These are phyloP conservation scores for Acarospora socialis DNA, from an alignment of 2,329 filamentous ascomycete genomes.

Conservation along the genomic window DNA sequence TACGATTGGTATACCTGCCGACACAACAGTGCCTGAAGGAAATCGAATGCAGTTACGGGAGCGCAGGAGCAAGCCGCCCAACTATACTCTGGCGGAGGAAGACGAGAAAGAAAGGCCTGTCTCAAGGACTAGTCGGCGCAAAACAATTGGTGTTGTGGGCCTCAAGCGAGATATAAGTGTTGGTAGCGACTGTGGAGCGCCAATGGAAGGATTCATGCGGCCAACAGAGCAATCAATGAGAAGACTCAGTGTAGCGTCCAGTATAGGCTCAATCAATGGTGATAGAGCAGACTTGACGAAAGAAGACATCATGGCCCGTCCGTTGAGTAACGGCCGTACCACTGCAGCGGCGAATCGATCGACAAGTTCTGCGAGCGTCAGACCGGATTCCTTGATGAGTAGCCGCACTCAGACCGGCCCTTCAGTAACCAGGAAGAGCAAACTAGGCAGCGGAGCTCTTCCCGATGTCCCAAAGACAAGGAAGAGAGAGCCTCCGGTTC, in stretches of 20 bases:
- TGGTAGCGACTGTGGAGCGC: too few species aligned
- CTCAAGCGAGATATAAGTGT: slow-evolving; percentile 31
- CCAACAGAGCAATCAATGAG: slow-evolving; percentile 18
- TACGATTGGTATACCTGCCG: slow-evolving; percentile 28
- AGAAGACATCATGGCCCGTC: slow-evolving; percentile 15
- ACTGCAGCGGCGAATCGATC: slow-evolving; percentile 17
- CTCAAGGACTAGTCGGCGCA: slow-evolving; percentile 37
- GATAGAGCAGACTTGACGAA: slow-evolving; percentile 14
- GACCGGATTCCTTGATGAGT: slow-evolving; percentile 32
- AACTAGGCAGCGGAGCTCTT: slow-evolving; percentile 24
- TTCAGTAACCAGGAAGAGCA: slow-evolving; percentile 44
- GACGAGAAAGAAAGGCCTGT: slow-evolving; percentile 28
- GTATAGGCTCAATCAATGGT: slow-evolving; percentile 24
- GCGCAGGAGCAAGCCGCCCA: slow-evolving; percentile 40
- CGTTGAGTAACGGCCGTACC: neutral
- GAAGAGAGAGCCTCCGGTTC: slow-evolving; percentile 27
- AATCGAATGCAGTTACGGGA: slow-evolving; percentile 62
- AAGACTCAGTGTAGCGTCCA: slow-evolving; percentile 33
- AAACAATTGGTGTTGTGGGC: slow-evolving; percentile 44
- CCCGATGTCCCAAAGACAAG: slow-evolving; percentile 25
- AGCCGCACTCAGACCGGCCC: slow-evolving; percentile 25
- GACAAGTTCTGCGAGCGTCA: slow-evolving; percentile 28
- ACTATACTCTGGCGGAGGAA: slow-evolving; percentile 24
- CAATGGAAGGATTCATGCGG: too few species aligned
- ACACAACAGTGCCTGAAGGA: slow-evolving; percentile 28